Evolutionary conservation across 257 asterid species (phyloP), one percentile per base, ranked within the genome.

Genomic region (Solanum verrucosum): DNA sequence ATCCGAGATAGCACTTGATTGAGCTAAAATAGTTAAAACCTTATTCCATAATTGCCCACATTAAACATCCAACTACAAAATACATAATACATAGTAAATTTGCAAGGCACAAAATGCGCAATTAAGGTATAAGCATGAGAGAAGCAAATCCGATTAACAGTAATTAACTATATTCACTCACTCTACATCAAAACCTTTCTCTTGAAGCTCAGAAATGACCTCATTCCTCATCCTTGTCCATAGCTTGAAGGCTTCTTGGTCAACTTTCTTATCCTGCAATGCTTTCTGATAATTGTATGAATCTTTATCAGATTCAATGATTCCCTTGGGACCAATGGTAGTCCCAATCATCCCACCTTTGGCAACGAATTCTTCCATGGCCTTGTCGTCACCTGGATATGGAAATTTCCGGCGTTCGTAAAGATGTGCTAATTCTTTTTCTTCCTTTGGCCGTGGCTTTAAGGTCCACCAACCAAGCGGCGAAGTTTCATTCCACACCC

Each of bases 291-390:
- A 94, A 88, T 93, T 95, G 84, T 74, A 86, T 1, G 94, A 86
- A 86, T 94, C 98, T 85, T 89, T 90, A 84, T 97, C 98, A 1
- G 91, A 78, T 35, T 95, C 99, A 5, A 95, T 33, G 4, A 92
- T 56, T 65, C 99, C 99, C 92, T 95, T 97, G 0, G 99, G 99
- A 89, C 98, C 99, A 38, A 96, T 94, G 44, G 94, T 90, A 4
- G 99, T 97, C 27, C 99, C 99, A n/a, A 96, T 96, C 99, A 96
- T 96, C 86, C 99, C 99, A 33, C 99, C 99, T 65, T 93, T 93
- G 3, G 95, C 92, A 79, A 97, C 78, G 83, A 97, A 97, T 83
- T 97, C 98, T 87, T 94, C 92, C 99, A 97, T 96, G 25, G 99
- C 99, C 67, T 95, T 98, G 31, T 88, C 90, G 33, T 95, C 98